phyloP scores from a whole-genome alignment of 495 filamentous ascomycete genomes.

The Pyronema domesticum region DNA sequence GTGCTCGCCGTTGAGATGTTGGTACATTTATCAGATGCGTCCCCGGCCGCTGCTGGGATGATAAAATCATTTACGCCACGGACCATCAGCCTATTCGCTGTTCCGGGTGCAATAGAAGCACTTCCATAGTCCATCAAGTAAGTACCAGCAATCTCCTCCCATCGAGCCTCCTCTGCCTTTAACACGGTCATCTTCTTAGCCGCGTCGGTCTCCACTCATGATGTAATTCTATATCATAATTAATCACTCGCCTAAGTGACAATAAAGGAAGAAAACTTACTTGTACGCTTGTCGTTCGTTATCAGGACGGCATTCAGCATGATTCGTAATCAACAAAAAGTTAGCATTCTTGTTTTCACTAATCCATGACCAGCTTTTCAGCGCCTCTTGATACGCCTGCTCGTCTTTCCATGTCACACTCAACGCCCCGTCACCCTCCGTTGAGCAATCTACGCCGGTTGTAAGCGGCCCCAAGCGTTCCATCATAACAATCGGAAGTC shows the following conservation, averaged over 20 bases:
- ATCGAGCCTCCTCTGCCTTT: constrained; percentile 14
- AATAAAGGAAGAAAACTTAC: constrained; percentile 10
- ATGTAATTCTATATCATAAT: constrained; percentile 6
- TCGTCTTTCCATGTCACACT: constrained; percentile 4
- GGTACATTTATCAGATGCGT: too few relatives aligned
- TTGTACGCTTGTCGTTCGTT: constrained; percentile 24
- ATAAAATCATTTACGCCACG: not conserved
- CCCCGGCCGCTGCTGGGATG: too few relatives aligned
- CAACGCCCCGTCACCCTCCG: constrained; percentile 13
- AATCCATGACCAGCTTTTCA: constrained; percentile 22
- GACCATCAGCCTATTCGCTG: constrained; percentile 5
- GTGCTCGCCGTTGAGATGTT: too few relatives aligned
- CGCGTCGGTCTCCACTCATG: constrained; percentile 17
- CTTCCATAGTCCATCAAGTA: constrained; percentile 27
- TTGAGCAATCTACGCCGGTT: constrained; percentile 25
- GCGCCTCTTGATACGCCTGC: constrained; percentile 10
- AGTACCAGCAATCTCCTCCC: constrained; percentile 24
- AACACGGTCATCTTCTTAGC: constrained; percentile 17
- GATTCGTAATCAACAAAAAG: constrained; percentile 28
- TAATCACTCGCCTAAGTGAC: not conserved
- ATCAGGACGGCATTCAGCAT: constrained; percentile 24
- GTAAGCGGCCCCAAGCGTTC: constrained; percentile 27
- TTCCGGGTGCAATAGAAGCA: constrained; percentile 6
- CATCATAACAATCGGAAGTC: too few relatives aligned
- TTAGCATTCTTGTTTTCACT: constrained; percentile 21